Conservation (phyloP, 805 yeast species). For the Wickerhamiella australiensis region DNA sequence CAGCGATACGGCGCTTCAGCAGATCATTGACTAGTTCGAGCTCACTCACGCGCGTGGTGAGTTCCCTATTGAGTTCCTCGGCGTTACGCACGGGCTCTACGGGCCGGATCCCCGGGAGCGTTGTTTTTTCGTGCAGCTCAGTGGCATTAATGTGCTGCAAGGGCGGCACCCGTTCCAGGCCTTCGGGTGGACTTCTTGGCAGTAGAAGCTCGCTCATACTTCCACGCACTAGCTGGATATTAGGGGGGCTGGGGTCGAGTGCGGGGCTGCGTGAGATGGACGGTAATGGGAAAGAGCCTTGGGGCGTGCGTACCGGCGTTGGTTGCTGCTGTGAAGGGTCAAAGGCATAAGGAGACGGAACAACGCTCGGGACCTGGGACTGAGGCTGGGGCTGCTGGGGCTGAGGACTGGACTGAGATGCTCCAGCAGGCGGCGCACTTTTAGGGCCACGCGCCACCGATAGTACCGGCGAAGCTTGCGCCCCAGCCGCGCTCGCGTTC, state of each 20-base stretch:
- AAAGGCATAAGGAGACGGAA: not conserved
- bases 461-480: not conserved
- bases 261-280: slow-evolving; percentile 5
- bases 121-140: slow-evolving; percentile 14
- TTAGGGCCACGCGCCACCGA: not conserved
- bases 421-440: not conserved
- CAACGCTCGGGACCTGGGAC: not conserved
- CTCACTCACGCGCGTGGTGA: slow-evolving; percentile 73
- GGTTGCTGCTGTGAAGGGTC: slow-evolving; percentile 7
- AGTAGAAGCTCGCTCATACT: slow-evolving; percentile 24
- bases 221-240: slow-evolving; percentile 19
- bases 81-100: not conserved
- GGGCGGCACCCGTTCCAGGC: slow-evolving; percentile 22
- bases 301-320: slow-evolving; percentile 11
- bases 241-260: slow-evolving; percentile 14
- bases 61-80: slow-evolving; percentile 28
- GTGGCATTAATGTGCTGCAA: slow-evolving; percentile 21
- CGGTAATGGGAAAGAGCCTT: not conserved
- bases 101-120: slow-evolving; percentile 6
- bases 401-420: not conserved
- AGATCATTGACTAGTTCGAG: slow-evolving; percentile 83
- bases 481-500: not conserved
- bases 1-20: slow-evolving; percentile 69
- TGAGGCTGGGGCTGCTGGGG: not conserved
- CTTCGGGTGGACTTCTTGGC: slow-evolving; percentile 21